Percentiles rank a stretch among this genome's conserved stretches.
phyloP scores from a whole-genome alignment of 1,284 basidiomycete species.

The Leccinum fallax region DNA sequence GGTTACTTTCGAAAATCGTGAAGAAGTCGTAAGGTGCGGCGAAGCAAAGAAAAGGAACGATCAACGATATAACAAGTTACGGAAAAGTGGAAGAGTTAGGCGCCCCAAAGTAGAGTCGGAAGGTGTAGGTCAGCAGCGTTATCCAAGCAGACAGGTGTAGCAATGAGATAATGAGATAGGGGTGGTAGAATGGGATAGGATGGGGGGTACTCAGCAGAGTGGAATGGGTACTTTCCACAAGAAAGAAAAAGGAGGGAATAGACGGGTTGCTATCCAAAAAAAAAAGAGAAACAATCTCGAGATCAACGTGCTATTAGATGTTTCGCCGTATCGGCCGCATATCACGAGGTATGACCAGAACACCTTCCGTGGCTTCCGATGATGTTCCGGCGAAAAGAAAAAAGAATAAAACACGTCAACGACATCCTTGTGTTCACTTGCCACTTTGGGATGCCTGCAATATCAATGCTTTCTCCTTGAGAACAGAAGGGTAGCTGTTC shows the following conservation, averaged over 20 bases:
- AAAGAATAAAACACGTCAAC: neutral
- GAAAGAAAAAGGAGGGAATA: conserved; percentile 6
- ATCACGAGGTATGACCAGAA: neutral
- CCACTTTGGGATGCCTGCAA: conserved; percentile 38
- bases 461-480: conserved; percentile 72
- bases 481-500: conserved; percentile 81
- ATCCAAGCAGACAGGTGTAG: conserved; percentile 11
- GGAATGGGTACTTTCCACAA: conserved; percentile 21
- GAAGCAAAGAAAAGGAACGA: neutral
- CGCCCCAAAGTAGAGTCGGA: conserved; percentile 1
- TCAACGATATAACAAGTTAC: neutral
- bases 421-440: conserved; percentile 21
- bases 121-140: conserved; percentile 8
- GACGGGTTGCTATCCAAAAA: conserved; percentile 19
- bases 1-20: conserved; percentile 16
- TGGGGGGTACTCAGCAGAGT: conserved; percentile 1
- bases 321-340: neutral
- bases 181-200: neutral
- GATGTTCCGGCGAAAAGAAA: neutral
- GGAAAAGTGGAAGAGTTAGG: neutral
- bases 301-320: neutral
- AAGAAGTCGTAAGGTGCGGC: conserved; percentile 19
- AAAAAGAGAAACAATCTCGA: neutral
- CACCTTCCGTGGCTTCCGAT: neutral
- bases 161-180: conserved; percentile 7